These are phyloP conservation scores for Heliamphora pulchella DNA, from an alignment of 179 eudicot genomes.

Conservation along the genomic window DNA sequence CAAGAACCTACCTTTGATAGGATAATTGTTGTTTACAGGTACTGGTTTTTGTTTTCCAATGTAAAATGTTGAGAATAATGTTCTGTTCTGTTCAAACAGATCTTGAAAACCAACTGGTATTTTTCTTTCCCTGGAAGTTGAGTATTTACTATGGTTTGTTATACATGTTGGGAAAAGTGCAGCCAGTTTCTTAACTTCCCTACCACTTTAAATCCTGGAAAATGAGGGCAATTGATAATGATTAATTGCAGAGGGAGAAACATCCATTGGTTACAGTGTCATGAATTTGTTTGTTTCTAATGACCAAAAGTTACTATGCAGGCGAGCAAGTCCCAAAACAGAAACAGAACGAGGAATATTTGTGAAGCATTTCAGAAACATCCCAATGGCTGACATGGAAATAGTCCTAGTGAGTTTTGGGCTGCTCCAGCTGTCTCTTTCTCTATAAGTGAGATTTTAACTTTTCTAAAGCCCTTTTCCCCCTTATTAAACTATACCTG, in stretches of 20 bases:
- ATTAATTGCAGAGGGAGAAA: background rate
- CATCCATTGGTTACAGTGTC: background rate
- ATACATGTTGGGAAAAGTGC: background rate
- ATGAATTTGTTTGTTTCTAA: conserved; percentile 11
- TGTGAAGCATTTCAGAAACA: conserved; percentile 92
- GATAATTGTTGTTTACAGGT: conserved; percentile 97
- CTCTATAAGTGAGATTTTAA: background rate
- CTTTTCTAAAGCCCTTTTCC: background rate
- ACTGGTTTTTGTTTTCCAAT: conserved; percentile 16
- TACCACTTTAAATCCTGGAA: background rate
- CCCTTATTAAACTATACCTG: conserved; percentile 3
- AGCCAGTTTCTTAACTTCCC: conserved; percentile 2
- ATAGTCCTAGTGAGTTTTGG: conserved; percentile 67
- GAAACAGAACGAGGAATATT: conserved; percentile 72
- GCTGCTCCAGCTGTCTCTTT: background rate
- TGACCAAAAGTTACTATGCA: conserved; percentile 22
- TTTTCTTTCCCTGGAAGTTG: conserved; percentile 9
- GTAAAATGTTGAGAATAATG: background rate
- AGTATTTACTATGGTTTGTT: background rate
- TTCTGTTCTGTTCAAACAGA: conserved; percentile 4
- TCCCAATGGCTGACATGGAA: conserved; percentile 99
- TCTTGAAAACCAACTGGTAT: background rate
- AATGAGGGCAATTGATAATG: background rate
- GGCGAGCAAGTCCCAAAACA: conserved; percentile 51
- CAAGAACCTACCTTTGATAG: conserved; percentile 98